A percentile compares a stretch with the other conserved stretches of the same genome.
Conservation (phyloP, 179 eudicot species). For the Sideroxylon spinosum region DNA sequence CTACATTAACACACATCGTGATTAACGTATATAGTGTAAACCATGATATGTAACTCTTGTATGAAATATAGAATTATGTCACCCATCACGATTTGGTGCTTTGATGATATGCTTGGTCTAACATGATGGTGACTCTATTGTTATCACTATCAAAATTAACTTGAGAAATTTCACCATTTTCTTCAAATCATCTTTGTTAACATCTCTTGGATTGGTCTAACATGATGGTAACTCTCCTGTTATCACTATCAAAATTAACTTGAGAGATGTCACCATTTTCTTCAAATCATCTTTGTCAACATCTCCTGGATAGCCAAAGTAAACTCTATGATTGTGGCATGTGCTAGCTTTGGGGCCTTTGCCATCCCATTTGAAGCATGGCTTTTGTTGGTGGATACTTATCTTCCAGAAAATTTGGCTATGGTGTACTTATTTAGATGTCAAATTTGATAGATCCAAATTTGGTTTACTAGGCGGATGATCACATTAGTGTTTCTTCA, state of each 20-base stretch:
- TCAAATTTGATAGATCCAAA: not conserved
- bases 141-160: not conserved
- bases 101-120: too few relatives aligned
- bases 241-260: not conserved
- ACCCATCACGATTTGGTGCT: not conserved
- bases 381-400: too few relatives aligned
- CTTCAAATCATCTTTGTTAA: too few relatives aligned
- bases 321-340: too few relatives aligned
- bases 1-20: too few relatives aligned
- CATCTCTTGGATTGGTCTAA: too few relatives aligned
- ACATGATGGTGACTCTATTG: not conserved
- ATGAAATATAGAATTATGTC: not conserved
- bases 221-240: not conserved
- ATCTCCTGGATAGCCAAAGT: too few relatives aligned
- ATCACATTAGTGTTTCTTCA: too few relatives aligned
- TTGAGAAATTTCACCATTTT: not conserved
- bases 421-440: not conserved
- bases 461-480: too few relatives aligned
- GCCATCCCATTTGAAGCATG: too few relatives aligned
- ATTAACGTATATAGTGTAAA: not conserved
- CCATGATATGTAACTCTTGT: not conserved
- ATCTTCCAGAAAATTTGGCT: not conserved
- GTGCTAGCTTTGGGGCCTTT: too few relatives aligned
- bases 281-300: too few relatives aligned
- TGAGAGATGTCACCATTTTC: not conserved